These are phyloP conservation scores for Tetrahymena thermophila DNA, from an alignment of 73 alveolate genomes.

Conservation along the genomic window DNA sequence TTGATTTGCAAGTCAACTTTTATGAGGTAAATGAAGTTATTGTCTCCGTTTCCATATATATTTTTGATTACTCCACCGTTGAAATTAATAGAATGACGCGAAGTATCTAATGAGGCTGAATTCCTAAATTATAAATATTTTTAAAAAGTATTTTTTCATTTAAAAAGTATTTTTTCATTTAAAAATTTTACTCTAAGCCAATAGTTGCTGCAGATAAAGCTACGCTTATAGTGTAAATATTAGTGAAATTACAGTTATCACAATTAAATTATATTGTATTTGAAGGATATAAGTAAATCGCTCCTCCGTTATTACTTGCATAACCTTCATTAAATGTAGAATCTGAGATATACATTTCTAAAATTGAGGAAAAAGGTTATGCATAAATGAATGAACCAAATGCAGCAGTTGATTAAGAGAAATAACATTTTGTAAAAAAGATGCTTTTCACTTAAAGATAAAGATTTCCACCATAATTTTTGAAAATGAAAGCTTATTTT, in stretches of 20 bases:
- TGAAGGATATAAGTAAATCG: not conserved
- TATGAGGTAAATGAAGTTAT: not conserved
- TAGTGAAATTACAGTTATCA: not conserved
- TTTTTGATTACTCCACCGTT: not conserved
- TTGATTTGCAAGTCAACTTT: not conserved
- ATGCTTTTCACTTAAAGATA: not conserved
- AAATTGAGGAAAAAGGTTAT: not conserved
- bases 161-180: not conserved
- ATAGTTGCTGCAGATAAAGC: not conserved
- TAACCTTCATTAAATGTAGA: not conserved
- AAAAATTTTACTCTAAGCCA: not conserved
- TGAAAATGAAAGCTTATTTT: not conserved
- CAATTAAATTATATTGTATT: not conserved
- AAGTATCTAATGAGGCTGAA: not conserved
- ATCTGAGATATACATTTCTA: not conserved
- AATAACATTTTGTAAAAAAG: not conserved
- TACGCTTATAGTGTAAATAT: not conserved
- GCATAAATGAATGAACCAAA: not conserved
- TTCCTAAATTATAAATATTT: not conserved
- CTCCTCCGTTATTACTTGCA: not conserved
- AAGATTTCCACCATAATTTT: not conserved
- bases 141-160: not conserved
- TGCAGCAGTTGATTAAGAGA: not conserved
- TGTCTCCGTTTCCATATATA: not conserved
- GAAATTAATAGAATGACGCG: not conserved